phyloP scores from a whole-genome alignment of 1,284 basidiomycete species.

The Apiotrichum mycotoxinovorans region DNA sequence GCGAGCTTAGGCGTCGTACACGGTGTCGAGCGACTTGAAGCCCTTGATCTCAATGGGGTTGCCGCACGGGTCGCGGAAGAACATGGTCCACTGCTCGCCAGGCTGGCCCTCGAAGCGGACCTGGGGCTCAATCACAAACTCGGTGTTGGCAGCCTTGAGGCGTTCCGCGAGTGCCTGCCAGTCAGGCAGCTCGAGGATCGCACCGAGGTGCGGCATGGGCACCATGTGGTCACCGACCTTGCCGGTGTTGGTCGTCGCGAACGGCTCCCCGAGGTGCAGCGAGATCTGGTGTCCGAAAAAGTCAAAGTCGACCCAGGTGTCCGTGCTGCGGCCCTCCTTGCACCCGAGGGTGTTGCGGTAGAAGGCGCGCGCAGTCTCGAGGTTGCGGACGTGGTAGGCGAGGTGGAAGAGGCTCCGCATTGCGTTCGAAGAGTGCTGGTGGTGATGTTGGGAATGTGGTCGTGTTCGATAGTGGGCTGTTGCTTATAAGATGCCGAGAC shows the following conservation, averaged over 20 bases:
- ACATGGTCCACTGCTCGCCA: slow-evolving; percentile 24
- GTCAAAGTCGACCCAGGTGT: slow-evolving; percentile 23
- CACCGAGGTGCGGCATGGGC: slow-evolving; percentile 22
- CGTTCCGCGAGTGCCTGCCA: slow-evolving; percentile 16
- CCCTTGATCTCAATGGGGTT: slow-evolving; percentile 25
- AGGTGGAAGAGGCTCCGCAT: slow-evolving; percentile 21
- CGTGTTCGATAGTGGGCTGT: neutral
- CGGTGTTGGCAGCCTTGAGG: slow-evolving; percentile 13
- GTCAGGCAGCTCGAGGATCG: slow-evolving; percentile 17
- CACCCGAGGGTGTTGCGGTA: slow-evolving; percentile 18
- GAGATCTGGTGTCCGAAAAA: slow-evolving; percentile 24
- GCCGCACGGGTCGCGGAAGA: slow-evolving; percentile 21
- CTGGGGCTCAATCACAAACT: slow-evolving; percentile 22
- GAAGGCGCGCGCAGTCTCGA: slow-evolving; percentile 14
- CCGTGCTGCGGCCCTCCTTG: slow-evolving; percentile 19
- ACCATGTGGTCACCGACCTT: slow-evolving; percentile 24
- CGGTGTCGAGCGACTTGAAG: slow-evolving; percentile 18
- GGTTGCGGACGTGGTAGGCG: slow-evolving; percentile 21
- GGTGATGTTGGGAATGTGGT: neutral
- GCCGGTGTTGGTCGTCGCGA: slow-evolving; percentile 19
- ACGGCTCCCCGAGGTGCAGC: slow-evolving; percentile 22
- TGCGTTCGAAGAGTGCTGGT: neutral
- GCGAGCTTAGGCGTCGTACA: slow-evolving; percentile 13
- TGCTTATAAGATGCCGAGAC: too few relatives aligned
- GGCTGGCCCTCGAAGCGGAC: slow-evolving; percentile 20